phyloP scores from a whole-genome alignment of 495 filamentous ascomycete species.

The Penicillium waksmanii region DNA sequence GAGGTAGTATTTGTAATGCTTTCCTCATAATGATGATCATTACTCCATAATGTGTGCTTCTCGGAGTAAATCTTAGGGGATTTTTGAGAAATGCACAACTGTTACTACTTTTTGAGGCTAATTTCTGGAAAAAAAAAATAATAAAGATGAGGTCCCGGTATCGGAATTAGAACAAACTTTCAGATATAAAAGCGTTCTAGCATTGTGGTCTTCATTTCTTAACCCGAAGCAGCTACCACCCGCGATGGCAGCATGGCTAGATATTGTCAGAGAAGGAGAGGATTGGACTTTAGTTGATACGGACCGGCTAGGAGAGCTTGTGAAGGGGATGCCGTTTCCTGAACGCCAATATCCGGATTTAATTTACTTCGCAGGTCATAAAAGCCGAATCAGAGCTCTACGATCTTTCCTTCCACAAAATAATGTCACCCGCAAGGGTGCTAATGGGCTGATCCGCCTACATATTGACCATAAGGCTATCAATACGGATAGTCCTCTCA shows the following conservation, averaged over 20 bases:
- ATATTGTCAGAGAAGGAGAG: background rate
- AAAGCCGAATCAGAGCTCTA: constrained; percentile 17
- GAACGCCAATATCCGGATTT: constrained; percentile 15
- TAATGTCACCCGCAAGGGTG: constrained; percentile 21
- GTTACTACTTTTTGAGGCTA: too few relatives aligned
- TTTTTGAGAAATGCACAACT: too few relatives aligned
- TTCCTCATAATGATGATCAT: too few relatives aligned
- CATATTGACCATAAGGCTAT: constrained; percentile 7
- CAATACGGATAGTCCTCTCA: constrained; percentile 13
- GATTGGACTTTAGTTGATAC: constrained; percentile 7
- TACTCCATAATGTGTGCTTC: too few relatives aligned
- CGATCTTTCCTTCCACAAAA: constrained; percentile 20
- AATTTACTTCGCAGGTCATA: constrained; percentile 19
- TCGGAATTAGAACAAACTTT: too few relatives aligned
- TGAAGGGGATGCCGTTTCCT: background rate
- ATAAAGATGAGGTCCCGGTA: too few relatives aligned
- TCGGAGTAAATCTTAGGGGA: too few relatives aligned
- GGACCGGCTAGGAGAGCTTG: background rate
- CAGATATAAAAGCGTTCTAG: background rate
- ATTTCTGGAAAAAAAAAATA: too few relatives aligned
- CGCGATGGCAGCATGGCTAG: constrained; percentile 11
- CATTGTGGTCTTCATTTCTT: background rate
- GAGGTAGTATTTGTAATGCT: too few relatives aligned
- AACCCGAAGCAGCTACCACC: background rate
- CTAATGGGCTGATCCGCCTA: constrained; percentile 4